Evolutionary conservation across 2,329 filamentous ascomycete genomes (phyloP).

Genomic region (Diaporthe ilicicola): DNA sequence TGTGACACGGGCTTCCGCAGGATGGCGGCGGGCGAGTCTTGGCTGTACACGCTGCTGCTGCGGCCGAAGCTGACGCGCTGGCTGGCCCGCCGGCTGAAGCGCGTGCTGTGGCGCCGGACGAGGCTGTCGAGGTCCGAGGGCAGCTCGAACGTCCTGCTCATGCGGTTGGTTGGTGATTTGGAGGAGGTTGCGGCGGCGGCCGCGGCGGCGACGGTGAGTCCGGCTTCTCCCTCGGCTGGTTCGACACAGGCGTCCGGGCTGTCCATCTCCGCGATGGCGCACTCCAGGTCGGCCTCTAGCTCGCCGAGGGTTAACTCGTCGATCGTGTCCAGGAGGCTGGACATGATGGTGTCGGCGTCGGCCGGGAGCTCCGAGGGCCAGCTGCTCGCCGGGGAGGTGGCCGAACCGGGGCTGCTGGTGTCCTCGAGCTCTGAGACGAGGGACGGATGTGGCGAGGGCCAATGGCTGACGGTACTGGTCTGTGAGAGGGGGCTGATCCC

Average conservation of each 20-base stretch:
- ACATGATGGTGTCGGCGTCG: constrained; percentile 10
- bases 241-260: background rate
- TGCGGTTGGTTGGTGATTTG: background rate
- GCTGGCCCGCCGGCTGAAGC: constrained; percentile 8
- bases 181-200: background rate
- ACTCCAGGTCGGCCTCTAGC: constrained; percentile 17
- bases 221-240: background rate
- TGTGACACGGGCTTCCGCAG: background rate
- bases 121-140: constrained; percentile 17
- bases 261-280: constrained; percentile 16
- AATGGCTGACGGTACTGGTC: background rate
- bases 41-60: background rate
- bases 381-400: background rate
- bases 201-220: too few species aligned
- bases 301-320: constrained; percentile 10
- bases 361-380: background rate
- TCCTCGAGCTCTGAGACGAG: constrained; percentile 9
- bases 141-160: constrained; percentile 9
- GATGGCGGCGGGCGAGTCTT: background rate
- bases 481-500: background rate
- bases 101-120: constrained; percentile 17
- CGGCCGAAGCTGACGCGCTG: background rate
- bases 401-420: background rate
- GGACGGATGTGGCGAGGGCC: background rate
- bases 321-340: constrained; percentile 5